phyloP scores from a whole-genome alignment of 768 basidiomycete genomes.

The Collybiopsis confluens region DNA sequence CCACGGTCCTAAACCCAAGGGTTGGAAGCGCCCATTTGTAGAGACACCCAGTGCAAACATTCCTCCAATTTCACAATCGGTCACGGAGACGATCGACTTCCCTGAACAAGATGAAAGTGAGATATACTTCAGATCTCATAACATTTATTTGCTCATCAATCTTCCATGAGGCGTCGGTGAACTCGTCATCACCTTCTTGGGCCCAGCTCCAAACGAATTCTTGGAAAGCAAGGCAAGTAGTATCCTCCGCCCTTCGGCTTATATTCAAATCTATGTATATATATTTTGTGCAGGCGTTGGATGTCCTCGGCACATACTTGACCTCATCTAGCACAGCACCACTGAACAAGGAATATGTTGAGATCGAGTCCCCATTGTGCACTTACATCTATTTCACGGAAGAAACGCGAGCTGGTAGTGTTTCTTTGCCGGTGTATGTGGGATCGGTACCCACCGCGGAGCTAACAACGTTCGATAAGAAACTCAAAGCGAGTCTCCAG shows the following conservation, averaged over 20 bases:
- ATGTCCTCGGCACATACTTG: conserved; percentile 82
- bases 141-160: background rate
- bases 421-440: conserved; percentile 73
- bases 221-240: conserved; percentile 60
- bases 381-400: conserved; percentile 85
- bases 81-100: conserved; percentile 76
- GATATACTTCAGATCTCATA: conserved; percentile 12
- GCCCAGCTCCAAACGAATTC: conserved; percentile 69
- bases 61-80: conserved; percentile 43
- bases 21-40: conserved; percentile 93
- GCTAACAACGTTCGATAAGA: conserved; percentile 66
- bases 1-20: conserved; percentile 62
- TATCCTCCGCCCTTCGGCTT: background rate
- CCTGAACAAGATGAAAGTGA: conserved; percentile 92
- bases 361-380: conserved; percentile 86
- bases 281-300: conserved; percentile 56
- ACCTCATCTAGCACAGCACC: conserved; percentile 82
- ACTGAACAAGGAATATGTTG: conserved; percentile 87
- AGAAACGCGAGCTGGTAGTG: conserved; percentile 65
- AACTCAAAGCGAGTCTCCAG: conserved; percentile 63
- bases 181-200: conserved; percentile 70
- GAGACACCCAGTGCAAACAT: conserved; percentile 77
- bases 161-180: conserved; percentile 76
- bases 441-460: conserved; percentile 81
- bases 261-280: conserved; percentile 5